These are phyloP conservation scores for Trichosporon sp. DNA, from an alignment of 1,284 basidiomycete genomes.

Conservation along the genomic window DNA sequence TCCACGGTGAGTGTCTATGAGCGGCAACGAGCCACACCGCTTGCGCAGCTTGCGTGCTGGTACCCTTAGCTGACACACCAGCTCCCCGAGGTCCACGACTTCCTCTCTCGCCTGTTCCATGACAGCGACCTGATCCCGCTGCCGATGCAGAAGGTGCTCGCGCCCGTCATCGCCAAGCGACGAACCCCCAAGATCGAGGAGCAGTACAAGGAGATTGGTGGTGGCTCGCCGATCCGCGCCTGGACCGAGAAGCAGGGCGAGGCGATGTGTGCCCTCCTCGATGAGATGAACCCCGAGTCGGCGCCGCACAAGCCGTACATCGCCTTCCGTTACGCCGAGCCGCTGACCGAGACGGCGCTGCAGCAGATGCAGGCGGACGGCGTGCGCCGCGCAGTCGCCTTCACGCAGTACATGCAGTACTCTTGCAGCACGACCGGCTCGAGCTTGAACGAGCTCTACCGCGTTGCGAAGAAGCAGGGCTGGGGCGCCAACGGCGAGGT, in stretches of 20 bases:
- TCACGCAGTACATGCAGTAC: conserved; percentile 99
- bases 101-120: conserved; percentile 87
- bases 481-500: conserved; percentile 56
- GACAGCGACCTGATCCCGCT: conserved; percentile 95
- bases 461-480: conserved; percentile 50
- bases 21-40: too few relatives aligned
- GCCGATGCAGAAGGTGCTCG: conserved; percentile 81
- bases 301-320: conserved; percentile 96
- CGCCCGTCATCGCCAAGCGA: conserved; percentile 81
- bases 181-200: conserved; percentile 92
- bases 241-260: conserved; percentile 87
- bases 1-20: conserved; percentile 66
- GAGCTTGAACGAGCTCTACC: conserved; percentile 87
- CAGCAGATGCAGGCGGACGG: conserved; percentile 84
- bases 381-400: conserved; percentile 86
- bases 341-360: conserved; percentile 77
- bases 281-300: conserved; percentile 84
- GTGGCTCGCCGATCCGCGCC: conserved; percentile 91
- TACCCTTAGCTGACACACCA: conserved; percentile 40
- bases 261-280: conserved; percentile 82
- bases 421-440: conserved; percentile 97
- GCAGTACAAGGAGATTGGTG: conserved; percentile 92
- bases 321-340: conserved; percentile 87
- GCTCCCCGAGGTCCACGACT: conserved; percentile 80
- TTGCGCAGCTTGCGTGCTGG: too few relatives aligned